phyloP scores from a whole-genome alignment of 768 basidiomycete genomes.

The Leccinum broughii region DNA sequence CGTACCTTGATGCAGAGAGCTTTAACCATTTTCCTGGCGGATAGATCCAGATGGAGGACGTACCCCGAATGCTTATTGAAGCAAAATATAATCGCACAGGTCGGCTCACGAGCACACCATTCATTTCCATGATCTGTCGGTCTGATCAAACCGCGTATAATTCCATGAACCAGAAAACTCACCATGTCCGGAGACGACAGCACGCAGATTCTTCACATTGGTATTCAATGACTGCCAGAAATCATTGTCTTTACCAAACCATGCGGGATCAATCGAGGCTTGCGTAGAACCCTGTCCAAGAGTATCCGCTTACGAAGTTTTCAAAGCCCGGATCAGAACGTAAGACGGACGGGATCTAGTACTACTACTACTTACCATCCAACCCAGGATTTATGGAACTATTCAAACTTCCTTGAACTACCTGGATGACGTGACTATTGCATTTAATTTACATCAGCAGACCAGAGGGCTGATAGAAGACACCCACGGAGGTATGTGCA shows the following conservation, averaged over 20 bases:
- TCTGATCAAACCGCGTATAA: background rate
- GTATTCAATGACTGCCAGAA: slow-evolving; percentile 65
- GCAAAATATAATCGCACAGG: slow-evolving; percentile 66
- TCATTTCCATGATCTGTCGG: slow-evolving; percentile 71
- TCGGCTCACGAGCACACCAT: slow-evolving; percentile 72
- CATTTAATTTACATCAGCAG: background rate
- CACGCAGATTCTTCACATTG: slow-evolving; percentile 65
- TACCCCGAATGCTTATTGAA: slow-evolving; percentile 78
- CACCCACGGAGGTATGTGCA: slow-evolving; percentile 73
- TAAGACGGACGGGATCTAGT: background rate
- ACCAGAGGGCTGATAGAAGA: background rate
- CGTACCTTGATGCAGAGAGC: slow-evolving; percentile 48
- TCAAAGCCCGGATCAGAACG: background rate
- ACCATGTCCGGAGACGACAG: slow-evolving; percentile 74
- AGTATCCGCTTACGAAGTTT: slow-evolving; percentile 45
- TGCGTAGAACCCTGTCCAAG: slow-evolving; percentile 62
- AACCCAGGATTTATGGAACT: slow-evolving; percentile 43
- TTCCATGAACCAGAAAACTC: slow-evolving; percentile 6
- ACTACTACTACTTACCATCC: slow-evolving; percentile 32
- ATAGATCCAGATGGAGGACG: slow-evolving; percentile 1
- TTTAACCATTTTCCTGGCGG: background rate
- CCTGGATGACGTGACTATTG: slow-evolving; percentile 31
- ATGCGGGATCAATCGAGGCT: slow-evolving; percentile 40
- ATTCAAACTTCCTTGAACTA: slow-evolving; percentile 36
- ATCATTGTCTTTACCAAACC: slow-evolving; percentile 48